Evolutionary conservation across 441 rosid species (phyloP).

Genomic region (Melianthus villosus): DNA sequence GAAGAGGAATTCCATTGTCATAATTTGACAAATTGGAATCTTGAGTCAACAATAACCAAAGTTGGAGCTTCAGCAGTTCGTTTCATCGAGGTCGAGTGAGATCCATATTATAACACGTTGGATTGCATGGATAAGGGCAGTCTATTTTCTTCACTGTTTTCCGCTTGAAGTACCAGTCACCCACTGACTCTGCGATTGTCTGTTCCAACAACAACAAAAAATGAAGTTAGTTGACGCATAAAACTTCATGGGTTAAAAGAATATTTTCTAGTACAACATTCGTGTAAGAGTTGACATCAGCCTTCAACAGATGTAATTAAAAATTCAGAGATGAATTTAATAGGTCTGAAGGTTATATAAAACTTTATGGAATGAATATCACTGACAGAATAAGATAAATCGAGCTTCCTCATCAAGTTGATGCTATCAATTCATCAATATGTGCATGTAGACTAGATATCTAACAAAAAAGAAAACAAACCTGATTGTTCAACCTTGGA

Average conservation of each 20-base stretch:
- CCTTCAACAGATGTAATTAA: background rate
- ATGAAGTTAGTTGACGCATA: background rate
- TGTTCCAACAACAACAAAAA: conserved; percentile 16
- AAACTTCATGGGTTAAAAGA: background rate
- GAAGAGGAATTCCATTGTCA: too few species aligned
- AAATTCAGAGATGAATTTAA: background rate
- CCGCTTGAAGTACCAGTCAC: conserved; percentile 75
- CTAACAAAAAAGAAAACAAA: conserved; percentile 6
- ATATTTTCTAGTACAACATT: conserved; percentile 1
- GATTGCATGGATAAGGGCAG: conserved; percentile 84
- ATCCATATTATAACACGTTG: conserved; percentile 60
- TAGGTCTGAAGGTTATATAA: background rate
- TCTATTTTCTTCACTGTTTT: conserved; percentile 46
- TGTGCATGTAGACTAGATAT: conserved; percentile 1
- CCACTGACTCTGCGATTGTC: conserved; percentile 77
- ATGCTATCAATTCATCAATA: background rate
- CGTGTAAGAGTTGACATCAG: background rate
- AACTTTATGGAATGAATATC: background rate
- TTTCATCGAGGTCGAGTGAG: too few species aligned
- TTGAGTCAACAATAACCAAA: too few species aligned
- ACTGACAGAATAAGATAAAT: background rate
- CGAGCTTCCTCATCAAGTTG: background rate
- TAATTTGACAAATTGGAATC: too few species aligned
- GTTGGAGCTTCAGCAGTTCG: too few species aligned
- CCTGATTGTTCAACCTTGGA: conserved; percentile 55